Evolutionary conservation across 2,329 filamentous ascomycete species (phyloP).

Genomic region (Cryphonectria nitschkei): DNA sequence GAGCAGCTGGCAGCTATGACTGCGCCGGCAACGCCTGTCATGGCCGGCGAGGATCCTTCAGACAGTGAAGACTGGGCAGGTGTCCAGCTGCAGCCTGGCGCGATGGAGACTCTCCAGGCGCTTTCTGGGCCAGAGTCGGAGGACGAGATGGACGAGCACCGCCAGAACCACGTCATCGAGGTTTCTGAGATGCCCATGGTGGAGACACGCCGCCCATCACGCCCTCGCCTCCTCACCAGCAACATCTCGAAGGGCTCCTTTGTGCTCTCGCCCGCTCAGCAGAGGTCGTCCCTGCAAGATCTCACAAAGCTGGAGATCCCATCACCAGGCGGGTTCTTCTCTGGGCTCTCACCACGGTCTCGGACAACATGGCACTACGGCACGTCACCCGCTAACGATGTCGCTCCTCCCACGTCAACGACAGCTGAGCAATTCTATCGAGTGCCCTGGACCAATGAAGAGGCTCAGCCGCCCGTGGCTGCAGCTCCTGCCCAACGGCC

Average conservation of each 20-base stretch:
- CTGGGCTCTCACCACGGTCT: conserved; percentile 74
- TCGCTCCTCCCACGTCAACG: conserved; percentile 76
- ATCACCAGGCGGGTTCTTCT: conserved; percentile 91
- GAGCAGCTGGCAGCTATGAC: conserved; percentile 85
- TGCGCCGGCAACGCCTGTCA: conserved; percentile 81
- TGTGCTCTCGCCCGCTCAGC: conserved; percentile 52
- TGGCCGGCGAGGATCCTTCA: conserved; percentile 58
- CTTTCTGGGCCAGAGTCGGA: conserved; percentile 62
- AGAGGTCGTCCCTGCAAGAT: conserved; percentile 63
- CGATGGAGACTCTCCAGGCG: conserved; percentile 78
- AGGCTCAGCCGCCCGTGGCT: conserved; percentile 36
- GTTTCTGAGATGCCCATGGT: conserved; percentile 47
- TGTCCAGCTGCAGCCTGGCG: conserved; percentile 76
- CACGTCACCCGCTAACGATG: conserved; percentile 53
- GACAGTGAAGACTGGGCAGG: conserved; percentile 70
- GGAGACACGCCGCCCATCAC: conserved; percentile 58
- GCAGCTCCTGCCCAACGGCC: conserved; percentile 43
- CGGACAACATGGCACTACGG: conserved; percentile 79
- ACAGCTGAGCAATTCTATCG: conserved; percentile 93
- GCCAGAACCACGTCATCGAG: conserved; percentile 57
- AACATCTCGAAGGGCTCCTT: conserved; percentile 39
- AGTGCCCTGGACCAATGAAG: conserved; percentile 69
- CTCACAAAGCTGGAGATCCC: conserved; percentile 85
- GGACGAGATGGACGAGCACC: conserved; percentile 63
- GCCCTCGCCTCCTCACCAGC: conserved; percentile 53